Evolutionary conservation across 2,329 filamentous ascomycete genomes (phyloP), one percentile per base, ranked within the genome.

Genomic region (Sclerotinia borealis): DNA sequence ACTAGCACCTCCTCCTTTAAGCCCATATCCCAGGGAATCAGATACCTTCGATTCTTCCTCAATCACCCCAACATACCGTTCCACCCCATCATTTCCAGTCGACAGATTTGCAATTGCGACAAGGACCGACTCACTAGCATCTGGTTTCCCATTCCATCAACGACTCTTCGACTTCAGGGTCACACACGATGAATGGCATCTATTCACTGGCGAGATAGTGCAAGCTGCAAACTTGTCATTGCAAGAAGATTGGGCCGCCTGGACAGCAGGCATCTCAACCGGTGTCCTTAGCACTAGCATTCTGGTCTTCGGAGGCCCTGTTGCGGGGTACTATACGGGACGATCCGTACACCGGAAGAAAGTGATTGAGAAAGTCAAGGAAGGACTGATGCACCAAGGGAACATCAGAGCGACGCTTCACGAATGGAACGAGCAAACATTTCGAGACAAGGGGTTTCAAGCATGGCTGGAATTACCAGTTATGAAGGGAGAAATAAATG

Each of bases 161-260:
- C 59, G 65, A 43, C 63, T 72, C 5, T 59, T 65, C 25, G 41
- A 64, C 17, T 50, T 67, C 10, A 41, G 56, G 10, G 58, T 72
- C 15, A 66, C 69, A n/a, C 66, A 65, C 31, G 67, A 71, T 36
- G 59, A 71, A 59, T 72, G 71, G 71, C 56, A 66, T 58, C 63
- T 68, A 48, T 71, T 72, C 48, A 71, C 60, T 7, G 60, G 54
- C 41, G 70, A 68, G 27, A 63, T 72, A 29, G 63, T 70, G 3
- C 59, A 64, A 8, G 67, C 69, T 11, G 65, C 68, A 3, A 72
- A 65, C 55, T 54, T 71, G 9, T 67, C 65, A 13, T 34, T 65
- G n/a, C 27, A 39, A 11, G 69, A 71, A 59, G 67, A 71, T 56
- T 65, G 39, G n/a, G 60, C 58, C 3, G 67, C 69, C 1, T 71